Evolutionary conservation across 768 basidiomycete species (phyloP).

Genomic region (Naganishia friedmannii): DNA sequence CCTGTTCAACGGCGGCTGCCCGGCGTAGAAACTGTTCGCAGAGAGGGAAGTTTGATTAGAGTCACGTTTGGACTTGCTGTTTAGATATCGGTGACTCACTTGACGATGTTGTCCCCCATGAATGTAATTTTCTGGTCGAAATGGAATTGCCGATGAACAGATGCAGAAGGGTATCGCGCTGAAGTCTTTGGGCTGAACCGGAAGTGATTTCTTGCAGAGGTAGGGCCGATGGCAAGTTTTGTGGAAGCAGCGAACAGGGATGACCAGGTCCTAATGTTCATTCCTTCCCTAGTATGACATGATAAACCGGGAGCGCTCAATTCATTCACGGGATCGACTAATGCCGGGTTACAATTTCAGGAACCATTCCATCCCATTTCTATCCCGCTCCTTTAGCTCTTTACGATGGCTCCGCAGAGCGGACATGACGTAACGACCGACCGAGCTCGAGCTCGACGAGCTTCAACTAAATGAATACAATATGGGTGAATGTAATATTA

Average conservation of each 20-base stretch:
- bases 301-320: too few relatives aligned
- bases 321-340: not conserved
- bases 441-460: too few relatives aligned
- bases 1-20: slow-evolving; percentile 53
- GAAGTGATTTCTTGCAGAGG: not conserved
- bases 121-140: slow-evolving; percentile 18
- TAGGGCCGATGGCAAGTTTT: not conserved
- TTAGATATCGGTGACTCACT: slow-evolving; percentile 37
- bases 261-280: not conserved
- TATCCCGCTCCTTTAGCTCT: too few relatives aligned
- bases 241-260: not conserved
- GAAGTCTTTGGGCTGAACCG: not conserved
- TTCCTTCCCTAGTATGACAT: not conserved
- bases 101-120: slow-evolving; percentile 52
- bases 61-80: too few relatives aligned
- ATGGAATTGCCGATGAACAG: not conserved
- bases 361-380: not conserved
- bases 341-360: not conserved
- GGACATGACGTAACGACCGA: not conserved
- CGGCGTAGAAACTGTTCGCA: slow-evolving; percentile 48
- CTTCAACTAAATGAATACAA: too few relatives aligned
- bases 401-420: too few relatives aligned
- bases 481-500: too few relatives aligned
- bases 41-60: not conserved
- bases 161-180: not conserved